Evolutionary conservation across 2,329 filamentous ascomycete genomes (phyloP).

Genomic region (Lachnellula suecica): DNA sequence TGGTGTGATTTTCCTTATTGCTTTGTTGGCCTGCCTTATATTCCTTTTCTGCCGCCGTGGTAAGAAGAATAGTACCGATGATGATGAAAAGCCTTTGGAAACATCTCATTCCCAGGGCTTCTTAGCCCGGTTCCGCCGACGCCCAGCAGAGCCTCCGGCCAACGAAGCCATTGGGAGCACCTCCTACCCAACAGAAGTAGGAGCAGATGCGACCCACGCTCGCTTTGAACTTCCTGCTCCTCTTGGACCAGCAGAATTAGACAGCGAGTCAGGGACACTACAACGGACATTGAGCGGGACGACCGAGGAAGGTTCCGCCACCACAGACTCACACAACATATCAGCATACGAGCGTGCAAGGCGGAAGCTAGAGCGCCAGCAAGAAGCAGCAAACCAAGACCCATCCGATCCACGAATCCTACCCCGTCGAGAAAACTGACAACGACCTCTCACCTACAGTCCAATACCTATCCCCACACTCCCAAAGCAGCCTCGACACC

Average conservation of each 20-base stretch:
- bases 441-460: slow-evolving; percentile 29
- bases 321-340: slow-evolving; percentile 36
- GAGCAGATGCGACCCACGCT: slow-evolving; percentile 23
- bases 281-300: slow-evolving; percentile 21
- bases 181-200: slow-evolving; percentile 43
- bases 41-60: too few relatives aligned
- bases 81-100: slow-evolving; percentile 16
- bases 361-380: slow-evolving; percentile 50
- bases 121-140: slow-evolving; percentile 40
- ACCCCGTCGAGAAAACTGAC: slow-evolving; percentile 33
- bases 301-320: slow-evolving; percentile 19
- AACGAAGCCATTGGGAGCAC: slow-evolving; percentile 49
- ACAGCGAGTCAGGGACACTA: slow-evolving; percentile 26
- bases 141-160: slow-evolving; percentile 46
- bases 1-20: slow-evolving; percentile 19
- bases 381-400: slow-evolving; percentile 50
- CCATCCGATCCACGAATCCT: slow-evolving; percentile 19
- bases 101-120: slow-evolving; percentile 43
- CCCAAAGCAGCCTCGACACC: slow-evolving; percentile 10
- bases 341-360: slow-evolving; percentile 51
- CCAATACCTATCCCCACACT: slow-evolving; percentile 33
- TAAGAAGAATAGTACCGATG: slow-evolving; percentile 28
- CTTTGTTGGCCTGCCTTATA: too few relatives aligned
- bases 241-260: slow-evolving; percentile 26
- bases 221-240: slow-evolving; percentile 27